Evolutionary conservation across 108 stramenopile genomes (phyloP).

Genomic region (Craspedostauros australis): DNA sequence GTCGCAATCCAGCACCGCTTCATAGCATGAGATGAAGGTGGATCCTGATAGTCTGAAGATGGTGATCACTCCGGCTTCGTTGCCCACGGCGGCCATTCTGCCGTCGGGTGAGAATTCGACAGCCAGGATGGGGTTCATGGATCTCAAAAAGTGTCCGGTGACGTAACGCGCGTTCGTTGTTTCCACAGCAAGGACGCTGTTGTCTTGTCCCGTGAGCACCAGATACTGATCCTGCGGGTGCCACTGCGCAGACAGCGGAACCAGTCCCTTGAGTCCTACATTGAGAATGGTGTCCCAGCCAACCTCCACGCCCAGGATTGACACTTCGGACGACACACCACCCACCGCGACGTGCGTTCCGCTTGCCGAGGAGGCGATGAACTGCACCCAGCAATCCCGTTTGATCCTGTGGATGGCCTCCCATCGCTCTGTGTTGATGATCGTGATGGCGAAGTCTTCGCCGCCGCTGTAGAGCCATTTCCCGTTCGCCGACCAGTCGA

Average conservation of each 20-base stretch:
- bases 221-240: constrained; percentile 66
- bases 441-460: constrained; percentile 61
- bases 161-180: constrained; percentile 49
- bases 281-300: constrained; percentile 55
- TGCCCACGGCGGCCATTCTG: constrained; percentile 50
- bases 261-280: constrained; percentile 43
- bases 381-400: constrained; percentile 62
- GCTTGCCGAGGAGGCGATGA: constrained; percentile 44
- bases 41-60: constrained; percentile 39
- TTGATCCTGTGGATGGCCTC: constrained; percentile 40
- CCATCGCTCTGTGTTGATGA: constrained; percentile 47
- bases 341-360: constrained; percentile 61
- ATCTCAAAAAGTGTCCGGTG: constrained; percentile 43
- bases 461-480: constrained; percentile 57
- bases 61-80: constrained; percentile 59
- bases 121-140: constrained; percentile 44
- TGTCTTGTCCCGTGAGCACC: constrained; percentile 56
- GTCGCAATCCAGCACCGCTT: constrained; percentile 41
- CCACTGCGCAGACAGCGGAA: constrained; percentile 58
- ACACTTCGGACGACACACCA: constrained; percentile 53
- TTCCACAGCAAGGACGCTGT: constrained; percentile 56
- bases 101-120: constrained; percentile 61
- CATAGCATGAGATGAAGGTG: constrained; percentile 54
- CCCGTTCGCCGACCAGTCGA: constrained; percentile 64
- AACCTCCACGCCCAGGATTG: constrained; percentile 42